A percentile compares a stretch with the other conserved stretches of the same genome.
Evolutionary conservation across 306 rosid species (phyloP).

Genomic region (Malus sylvestris): DNA sequence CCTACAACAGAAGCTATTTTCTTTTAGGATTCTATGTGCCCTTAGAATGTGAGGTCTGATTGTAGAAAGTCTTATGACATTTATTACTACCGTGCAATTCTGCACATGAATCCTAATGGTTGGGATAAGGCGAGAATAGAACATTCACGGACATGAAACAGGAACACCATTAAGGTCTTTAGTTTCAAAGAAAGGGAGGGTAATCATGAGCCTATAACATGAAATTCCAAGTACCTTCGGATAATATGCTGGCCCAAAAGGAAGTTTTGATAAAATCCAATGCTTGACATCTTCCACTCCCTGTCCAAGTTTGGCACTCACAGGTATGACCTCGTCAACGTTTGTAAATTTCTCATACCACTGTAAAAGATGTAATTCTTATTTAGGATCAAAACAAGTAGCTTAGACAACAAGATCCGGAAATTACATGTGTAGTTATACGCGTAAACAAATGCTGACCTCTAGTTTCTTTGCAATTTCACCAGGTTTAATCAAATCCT

Average conservation of each 20-base stretch:
- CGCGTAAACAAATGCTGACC: constrained; percentile 43
- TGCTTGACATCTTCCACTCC: constrained; percentile 89
- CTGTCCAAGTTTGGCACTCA: constrained; percentile 91
- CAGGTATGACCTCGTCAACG: constrained; percentile 93
- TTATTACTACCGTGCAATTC: not conserved
- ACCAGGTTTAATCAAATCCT: constrained; percentile 91
- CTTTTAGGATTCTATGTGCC: not conserved
- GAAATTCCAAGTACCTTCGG: constrained; percentile 59
- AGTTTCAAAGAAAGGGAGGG: not conserved
- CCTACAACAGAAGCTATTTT: not conserved
- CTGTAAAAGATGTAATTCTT: constrained; percentile 35
- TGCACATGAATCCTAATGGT: not conserved
- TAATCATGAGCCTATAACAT: not conserved
- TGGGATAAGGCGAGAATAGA: not conserved
- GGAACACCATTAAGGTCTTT: not conserved
- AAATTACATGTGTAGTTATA: constrained; percentile 11
- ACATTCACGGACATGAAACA: not conserved
- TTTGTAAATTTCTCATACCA: constrained; percentile 86
- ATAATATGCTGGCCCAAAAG: constrained; percentile 82
- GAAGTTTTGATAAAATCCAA: constrained; percentile 92
- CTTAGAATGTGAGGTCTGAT: not conserved
- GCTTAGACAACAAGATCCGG: constrained; percentile 2
- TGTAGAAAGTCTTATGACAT: not conserved
- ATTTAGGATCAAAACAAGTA: not conserved
- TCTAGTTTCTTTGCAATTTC: constrained; percentile 94